Conservation (phyloP, 78 protist genomes). For the Trichosphaerium sp. region DNA sequence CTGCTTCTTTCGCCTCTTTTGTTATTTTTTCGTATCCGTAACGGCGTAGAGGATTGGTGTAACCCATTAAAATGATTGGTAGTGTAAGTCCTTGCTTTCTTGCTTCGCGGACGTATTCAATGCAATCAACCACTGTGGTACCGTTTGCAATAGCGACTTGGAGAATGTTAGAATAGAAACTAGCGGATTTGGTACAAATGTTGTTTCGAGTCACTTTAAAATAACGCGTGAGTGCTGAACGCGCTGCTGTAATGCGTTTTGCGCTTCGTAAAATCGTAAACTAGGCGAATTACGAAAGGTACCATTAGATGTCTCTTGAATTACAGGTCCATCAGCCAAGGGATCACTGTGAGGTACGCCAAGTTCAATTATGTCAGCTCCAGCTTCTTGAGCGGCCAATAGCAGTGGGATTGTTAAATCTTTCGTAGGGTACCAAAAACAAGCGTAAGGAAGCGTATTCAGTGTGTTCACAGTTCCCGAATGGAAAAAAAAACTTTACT, state of each 20-base stretch:
- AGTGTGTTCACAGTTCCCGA: too few relatives aligned
- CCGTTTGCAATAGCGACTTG: constrained; percentile 16
- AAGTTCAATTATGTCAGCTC: constrained; percentile 71
- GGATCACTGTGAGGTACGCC: constrained; percentile 65
- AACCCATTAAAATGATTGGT: constrained; percentile 68
- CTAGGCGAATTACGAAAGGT: neutral
- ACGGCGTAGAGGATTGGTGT: constrained; percentile 55
- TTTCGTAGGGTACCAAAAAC: too few relatives aligned
- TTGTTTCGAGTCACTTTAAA: too few relatives aligned
- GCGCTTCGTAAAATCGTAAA: too few relatives aligned
- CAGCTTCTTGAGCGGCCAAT: constrained; percentile 32
- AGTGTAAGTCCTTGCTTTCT: constrained; percentile 48
- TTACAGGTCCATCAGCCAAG: constrained; percentile 48
- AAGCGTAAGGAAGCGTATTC: too few relatives aligned
- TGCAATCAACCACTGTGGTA: neutral
- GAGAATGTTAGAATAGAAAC: neutral
- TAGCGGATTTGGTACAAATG: too few relatives aligned
- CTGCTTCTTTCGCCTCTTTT: neutral
- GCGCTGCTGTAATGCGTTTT: too few relatives aligned
- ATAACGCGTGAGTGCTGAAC: too few relatives aligned
- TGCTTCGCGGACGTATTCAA: constrained; percentile 12
- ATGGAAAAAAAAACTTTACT: too few relatives aligned
- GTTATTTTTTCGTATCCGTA: constrained; percentile 15
- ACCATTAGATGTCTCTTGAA: constrained; percentile 34
- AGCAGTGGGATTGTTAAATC: too few relatives aligned